These are phyloP conservation scores for Draba incana DNA, from an alignment of 345 rosid species.

Conservation along the genomic window DNA sequence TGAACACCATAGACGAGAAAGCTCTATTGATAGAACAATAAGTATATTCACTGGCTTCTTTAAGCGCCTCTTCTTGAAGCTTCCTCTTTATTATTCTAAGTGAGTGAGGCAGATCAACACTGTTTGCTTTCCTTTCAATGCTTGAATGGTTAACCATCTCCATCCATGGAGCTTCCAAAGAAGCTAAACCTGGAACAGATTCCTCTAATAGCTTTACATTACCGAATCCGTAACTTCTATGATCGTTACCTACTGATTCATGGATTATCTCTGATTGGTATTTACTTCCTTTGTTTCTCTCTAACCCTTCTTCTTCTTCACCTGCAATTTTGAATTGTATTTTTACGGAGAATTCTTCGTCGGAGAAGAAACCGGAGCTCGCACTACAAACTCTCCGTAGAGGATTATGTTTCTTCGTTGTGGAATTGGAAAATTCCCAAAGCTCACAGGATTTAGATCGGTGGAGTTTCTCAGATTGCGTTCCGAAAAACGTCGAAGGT, in stretches of 20 bases:
- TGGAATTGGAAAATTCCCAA: conserved; percentile 14
- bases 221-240: conserved; percentile 19
- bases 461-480: conserved; percentile 37
- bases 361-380: conserved; percentile 40
- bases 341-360: conserved; percentile 38
- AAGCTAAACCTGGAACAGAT: conserved; percentile 38
- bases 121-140: conserved; percentile 60
- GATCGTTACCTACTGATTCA: conserved; percentile 4
- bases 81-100: conserved; percentile 66
- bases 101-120: conserved; percentile 61
- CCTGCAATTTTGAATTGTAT: conserved; percentile 32
- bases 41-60: conserved; percentile 49
- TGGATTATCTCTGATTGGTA: conserved; percentile 23
- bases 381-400: conserved; percentile 42
- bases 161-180: conserved; percentile 39
- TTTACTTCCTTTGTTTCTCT: conserved; percentile 10
- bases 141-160: conserved; percentile 39
- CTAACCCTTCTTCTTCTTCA: conserved; percentile 9
- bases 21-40: conserved; percentile 69
- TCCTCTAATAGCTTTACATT: conserved; percentile 24
- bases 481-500: conserved; percentile 34
- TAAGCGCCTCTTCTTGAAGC: conserved; percentile 54
- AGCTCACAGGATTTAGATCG: conserved; percentile 41
- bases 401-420: conserved; percentile 7
- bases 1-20: conserved; percentile 67